Evolutionary conservation across 2,329 filamentous ascomycete species (phyloP), one percentile per base, ranked within the genome.

Genomic region (Metarhizium humberi): DNA sequence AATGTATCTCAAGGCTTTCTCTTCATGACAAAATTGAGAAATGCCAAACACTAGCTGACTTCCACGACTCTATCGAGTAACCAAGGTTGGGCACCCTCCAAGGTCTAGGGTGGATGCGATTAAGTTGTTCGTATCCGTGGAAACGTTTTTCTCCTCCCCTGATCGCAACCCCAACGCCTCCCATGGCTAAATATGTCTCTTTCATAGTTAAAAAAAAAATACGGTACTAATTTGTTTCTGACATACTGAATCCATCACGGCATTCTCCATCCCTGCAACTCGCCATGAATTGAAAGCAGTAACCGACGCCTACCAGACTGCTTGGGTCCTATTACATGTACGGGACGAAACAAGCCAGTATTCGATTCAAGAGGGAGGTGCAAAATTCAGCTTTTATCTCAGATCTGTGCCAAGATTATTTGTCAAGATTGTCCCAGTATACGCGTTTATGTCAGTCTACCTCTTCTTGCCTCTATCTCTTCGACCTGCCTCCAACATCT

Each of bases 401-500:
- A 16, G 14, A 14, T 40, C 5, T 40, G 1, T 18, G 8, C 42
- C 5, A 45, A 3, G 14, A 20, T 8, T 45, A 13, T 16, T 18
- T 45, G 42, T 45, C 42, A 11, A 20, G n/a, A 6, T 16, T 18
- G 16, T 18, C 42, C 16, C 5, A 10, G 3, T 20, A 16, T 4
- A 45, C 18, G 42, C 16, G 6, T 45, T 4, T 30, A 13, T 29
- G 45, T n/a, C 20, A 48, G 18, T 48, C 58, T 66, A 74, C 62
- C 71, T 66, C 34, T 67, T 68, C 63, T 75, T 77, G 50, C 73
- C 73, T 55, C 73, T 68, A 59, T 74, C 72, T 56, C 72, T 68
- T 16, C 76, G 72, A 25, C 77, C 77, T 29, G 66, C 66, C 56
- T 80, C 77, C 61, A 79, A 57, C 30, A 75, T 67, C 74, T 83